Conservation (phyloP, 2,329 filamentous ascomycete species). For the Chaetomiaceae sp. region DNA sequence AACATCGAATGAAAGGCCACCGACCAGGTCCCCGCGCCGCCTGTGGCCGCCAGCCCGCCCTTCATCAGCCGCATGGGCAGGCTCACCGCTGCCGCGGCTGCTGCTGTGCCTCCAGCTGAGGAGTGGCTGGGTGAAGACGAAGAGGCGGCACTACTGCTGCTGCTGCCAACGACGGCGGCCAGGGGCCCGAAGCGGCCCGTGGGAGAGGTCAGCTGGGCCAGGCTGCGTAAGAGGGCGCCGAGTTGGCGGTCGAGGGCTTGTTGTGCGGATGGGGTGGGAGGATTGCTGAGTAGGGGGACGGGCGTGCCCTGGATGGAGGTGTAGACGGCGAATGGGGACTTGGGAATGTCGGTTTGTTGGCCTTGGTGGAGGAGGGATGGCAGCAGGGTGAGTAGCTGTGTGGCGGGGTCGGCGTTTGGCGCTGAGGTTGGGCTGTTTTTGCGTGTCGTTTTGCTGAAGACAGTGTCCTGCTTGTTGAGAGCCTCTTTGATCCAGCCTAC, state of each 20-base stretch:
- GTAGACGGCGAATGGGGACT: conserved; percentile 39
- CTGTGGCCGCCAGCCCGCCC: conserved; percentile 2
- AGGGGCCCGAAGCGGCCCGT: conserved; percentile 44
- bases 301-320: conserved; percentile 33
- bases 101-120: neutral
- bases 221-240: conserved; percentile 39
- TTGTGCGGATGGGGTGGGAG: conserved; percentile 32
- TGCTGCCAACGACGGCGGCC: conserved; percentile 30
- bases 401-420: conserved; percentile 1
- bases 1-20: conserved; percentile 51
- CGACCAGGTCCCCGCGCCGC: conserved; percentile 43
- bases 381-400: conserved; percentile 29
- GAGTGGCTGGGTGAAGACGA: neutral
- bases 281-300: conserved; percentile 31
- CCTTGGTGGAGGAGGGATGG: conserved; percentile 38
- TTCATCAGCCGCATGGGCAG: neutral
- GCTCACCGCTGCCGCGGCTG: neutral
- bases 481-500: conserved; percentile 39
- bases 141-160: too few relatives aligned
- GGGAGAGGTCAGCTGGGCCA: conserved; percentile 40
- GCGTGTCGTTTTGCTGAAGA: too few relatives aligned
- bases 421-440: neutral
- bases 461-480: conserved; percentile 1
- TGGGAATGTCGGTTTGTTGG: conserved; percentile 23
- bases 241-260: conserved; percentile 39